These are phyloP conservation scores for Singerocomus inundabilis DNA, from an alignment of 1,284 basidiomycete species.

Conservation along the genomic window DNA sequence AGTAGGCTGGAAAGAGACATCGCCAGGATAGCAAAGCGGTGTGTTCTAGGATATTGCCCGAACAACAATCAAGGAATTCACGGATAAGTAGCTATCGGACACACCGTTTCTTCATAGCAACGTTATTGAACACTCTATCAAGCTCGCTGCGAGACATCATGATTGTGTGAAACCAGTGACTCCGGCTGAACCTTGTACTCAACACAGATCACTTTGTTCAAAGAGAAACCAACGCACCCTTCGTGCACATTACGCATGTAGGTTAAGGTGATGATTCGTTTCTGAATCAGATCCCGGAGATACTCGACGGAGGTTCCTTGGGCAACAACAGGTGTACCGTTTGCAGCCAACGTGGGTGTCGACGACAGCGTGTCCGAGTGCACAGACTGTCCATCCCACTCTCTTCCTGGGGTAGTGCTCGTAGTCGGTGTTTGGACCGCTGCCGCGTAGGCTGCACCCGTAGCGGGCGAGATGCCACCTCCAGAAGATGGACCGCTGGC, in stretches of 20 bases:
- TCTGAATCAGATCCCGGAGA: slow-evolving; percentile 73
- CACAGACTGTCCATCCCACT: slow-evolving; percentile 68
- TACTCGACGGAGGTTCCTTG: slow-evolving; percentile 74
- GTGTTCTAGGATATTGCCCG: slow-evolving; percentile 49
- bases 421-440: slow-evolving; percentile 42
- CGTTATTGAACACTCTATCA: slow-evolving; percentile 70
- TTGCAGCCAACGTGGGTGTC: slow-evolving; percentile 25
- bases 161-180: slow-evolving; percentile 88
- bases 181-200: slow-evolving; percentile 47
- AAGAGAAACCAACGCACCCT: slow-evolving; percentile 53
- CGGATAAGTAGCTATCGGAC: slow-evolving; percentile 16
- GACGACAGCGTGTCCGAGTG: slow-evolving; percentile 49
- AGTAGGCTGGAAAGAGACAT: slow-evolving; percentile 81
- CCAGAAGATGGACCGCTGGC: slow-evolving; percentile 28
- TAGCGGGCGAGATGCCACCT: slow-evolving; percentile 31
- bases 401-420: slow-evolving; percentile 47
- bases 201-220: slow-evolving; percentile 5
- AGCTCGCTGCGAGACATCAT: slow-evolving; percentile 72
- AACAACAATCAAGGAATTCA: neutral
- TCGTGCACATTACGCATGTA: slow-evolving; percentile 83
- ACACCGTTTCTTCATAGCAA: slow-evolving; percentile 75
- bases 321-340: slow-evolving; percentile 33
- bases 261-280: slow-evolving; percentile 79
- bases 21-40: slow-evolving; percentile 76
- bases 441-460: slow-evolving; percentile 36